Evolutionary conservation across 1,139 yeast genomes (phyloP), one percentile per base, ranked within the genome.

Genomic region (Pichia sp.): DNA sequence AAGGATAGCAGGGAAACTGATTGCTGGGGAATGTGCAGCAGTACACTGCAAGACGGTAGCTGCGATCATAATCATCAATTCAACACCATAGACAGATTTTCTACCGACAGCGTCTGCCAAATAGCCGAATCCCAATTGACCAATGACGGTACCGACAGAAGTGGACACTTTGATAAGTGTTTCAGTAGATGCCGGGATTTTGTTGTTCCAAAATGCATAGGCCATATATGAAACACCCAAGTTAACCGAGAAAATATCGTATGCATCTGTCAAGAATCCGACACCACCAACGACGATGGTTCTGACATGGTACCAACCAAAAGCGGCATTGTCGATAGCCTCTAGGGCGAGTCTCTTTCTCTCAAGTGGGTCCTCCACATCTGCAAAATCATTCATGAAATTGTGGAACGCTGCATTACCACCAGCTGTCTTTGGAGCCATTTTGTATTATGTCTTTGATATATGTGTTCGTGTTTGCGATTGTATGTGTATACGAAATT

Each of bases 371-470:
- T 85, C 95, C 44, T 78, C 82, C 48, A 85, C 71, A 58, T 85
- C 84, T 32, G 93, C 84, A 51, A 78, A 85, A 59, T 85, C 88
- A 45, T 80, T 84, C 51, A 83, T 60, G 59, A 74, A 83, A 60
- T 85, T 87, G 67, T 84, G 91, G 73, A 84, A 85, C 40, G 94
- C 94, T 47, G 91, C 77, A 62, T 85, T 82, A 65, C 95, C 94
- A 65, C 94, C 94, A 22, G 57, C 64, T 20, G 79, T 74, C 46
- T 63, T 60, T 36, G 46, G 46, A 30, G 41, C 39, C 45, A 34
- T 40, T 31, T 15, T 27, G 9, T 30, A 11, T 18, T 23, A 18
- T 9, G 12, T 27, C n/a, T 17, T 16, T 10, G n/a, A n/a, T n/a
- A n/a, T n/a, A n/a, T n/a, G n/a, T n/a, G n/a, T n/a, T n/a, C n/a